Percentiles rank a stretch among this genome's conserved stretches.
These are phyloP conservation scores for Hibiscus syriacus DNA, from an alignment of 345 rosid genomes.

Conservation along the genomic window DNA sequence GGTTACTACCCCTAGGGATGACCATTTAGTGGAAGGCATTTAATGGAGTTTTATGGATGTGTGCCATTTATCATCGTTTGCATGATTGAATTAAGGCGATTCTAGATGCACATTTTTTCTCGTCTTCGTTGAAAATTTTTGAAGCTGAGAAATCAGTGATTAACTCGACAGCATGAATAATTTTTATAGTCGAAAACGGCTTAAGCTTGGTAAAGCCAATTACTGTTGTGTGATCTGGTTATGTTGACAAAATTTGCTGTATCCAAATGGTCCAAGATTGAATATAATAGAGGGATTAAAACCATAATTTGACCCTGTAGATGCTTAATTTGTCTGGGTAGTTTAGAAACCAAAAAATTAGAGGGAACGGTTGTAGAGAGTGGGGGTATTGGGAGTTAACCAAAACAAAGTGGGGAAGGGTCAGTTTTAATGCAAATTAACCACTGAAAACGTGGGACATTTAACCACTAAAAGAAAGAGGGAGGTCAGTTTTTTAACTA, in stretches of 20 bases:
- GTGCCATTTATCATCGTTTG: conserved; percentile 22
- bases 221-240: neutral
- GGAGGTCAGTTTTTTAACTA: no score
- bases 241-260: neutral
- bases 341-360: no score
- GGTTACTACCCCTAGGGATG: conserved; percentile 63
- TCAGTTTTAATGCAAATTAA: no score
- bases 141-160: conserved; percentile 50
- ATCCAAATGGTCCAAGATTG: neutral
- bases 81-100: conserved; percentile 20
- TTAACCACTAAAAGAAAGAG: no score
- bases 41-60: conserved; percentile 9
- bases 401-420: no score
- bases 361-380: no score
- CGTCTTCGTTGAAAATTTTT: conserved; percentile 40
- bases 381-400: no score
- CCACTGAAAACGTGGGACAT: no score
- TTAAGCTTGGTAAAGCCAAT: conserved; percentile 20
- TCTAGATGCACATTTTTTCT: conserved; percentile 26
- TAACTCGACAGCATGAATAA: conserved; percentile 37
- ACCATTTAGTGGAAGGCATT: conserved; percentile 8
- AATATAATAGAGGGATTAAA: no score
- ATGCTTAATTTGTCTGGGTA: no score
- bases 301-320: no score
- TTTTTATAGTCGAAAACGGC: conserved; percentile 23